Conservation (phyloP, 2,329 filamentous ascomycete species). For the Pseudocercospora fuligena region DNA sequence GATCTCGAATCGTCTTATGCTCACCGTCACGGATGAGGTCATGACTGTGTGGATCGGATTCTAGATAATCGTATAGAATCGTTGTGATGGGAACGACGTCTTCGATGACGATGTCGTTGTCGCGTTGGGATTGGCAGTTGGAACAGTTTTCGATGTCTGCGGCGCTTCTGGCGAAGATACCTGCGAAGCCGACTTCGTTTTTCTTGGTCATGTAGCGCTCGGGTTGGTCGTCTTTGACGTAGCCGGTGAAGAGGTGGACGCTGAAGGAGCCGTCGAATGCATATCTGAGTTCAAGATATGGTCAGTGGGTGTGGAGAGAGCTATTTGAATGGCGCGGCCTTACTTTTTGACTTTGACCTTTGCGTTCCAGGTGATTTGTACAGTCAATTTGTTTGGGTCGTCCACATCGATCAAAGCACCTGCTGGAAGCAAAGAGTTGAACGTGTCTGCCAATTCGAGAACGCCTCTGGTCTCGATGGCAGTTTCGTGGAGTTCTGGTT, state of each 20-base stretch:
- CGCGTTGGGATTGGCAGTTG: constrained; percentile 3
- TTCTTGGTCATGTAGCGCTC: constrained; percentile 2
- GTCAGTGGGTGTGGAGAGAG: not conserved
- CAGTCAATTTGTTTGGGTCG: not conserved
- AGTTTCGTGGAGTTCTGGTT: not conserved
- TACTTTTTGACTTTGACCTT: constrained; percentile 1
- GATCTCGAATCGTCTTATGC: not conserved
- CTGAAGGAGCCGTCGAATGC: not conserved
- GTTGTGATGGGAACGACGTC: not conserved
- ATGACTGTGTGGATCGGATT: not conserved
- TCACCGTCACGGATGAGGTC: not conserved
- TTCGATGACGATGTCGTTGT: not conserved
- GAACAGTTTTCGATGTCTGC: constrained; percentile 1
- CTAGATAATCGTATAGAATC: not conserved
- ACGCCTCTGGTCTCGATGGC: not conserved
- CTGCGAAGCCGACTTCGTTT: constrained; percentile 3
- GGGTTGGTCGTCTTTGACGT: not conserved
- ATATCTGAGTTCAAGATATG: not conserved
- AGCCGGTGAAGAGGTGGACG: constrained; percentile 4
- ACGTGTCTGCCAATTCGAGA: not conserved
- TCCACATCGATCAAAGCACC: not conserved
- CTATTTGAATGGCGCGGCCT: not conserved
- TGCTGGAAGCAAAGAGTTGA: not conserved
- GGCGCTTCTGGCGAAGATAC: not conserved
- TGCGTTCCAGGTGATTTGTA: constrained; percentile 1